A percentile compares a stretch with the other conserved stretches of the same genome.
Conservation (phyloP, 768 basidiomycete genomes). For the Tephrocybe sp. region DNA sequence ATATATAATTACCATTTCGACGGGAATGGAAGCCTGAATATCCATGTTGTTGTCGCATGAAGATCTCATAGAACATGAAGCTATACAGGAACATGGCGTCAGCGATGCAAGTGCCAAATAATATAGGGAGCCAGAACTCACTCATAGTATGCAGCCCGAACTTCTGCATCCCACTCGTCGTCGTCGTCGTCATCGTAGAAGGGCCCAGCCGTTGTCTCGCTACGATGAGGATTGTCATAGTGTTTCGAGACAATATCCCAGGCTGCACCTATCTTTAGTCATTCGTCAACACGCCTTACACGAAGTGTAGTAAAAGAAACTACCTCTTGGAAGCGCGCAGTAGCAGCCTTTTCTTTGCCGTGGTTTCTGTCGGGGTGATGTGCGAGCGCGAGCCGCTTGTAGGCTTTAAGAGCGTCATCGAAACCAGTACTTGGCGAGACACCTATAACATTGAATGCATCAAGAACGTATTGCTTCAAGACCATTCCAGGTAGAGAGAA, state of each 20-base stretch:
- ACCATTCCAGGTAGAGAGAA: slow-evolving; percentile 14
- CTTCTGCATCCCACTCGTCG: slow-evolving; percentile 24
- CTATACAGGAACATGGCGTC: slow-evolving; percentile 16
- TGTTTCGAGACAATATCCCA: slow-evolving; percentile 34
- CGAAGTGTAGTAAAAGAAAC: slow-evolving; percentile 6
- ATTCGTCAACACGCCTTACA: slow-evolving; percentile 14
- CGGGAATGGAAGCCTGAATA: slow-evolving; percentile 20
- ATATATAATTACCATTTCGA: slow-evolving; percentile 25
- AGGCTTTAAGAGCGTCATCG: slow-evolving; percentile 25
- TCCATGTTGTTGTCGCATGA: slow-evolving; percentile 18
- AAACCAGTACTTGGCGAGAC: slow-evolving; percentile 23
- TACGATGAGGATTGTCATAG: slow-evolving; percentile 32
- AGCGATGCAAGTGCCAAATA: background rate
- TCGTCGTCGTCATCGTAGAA: background rate
- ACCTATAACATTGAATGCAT: slow-evolving; percentile 27
- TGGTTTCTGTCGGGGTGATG: slow-evolving; percentile 35
- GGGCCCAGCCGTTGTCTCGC: slow-evolving; percentile 15
- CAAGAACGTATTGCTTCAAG: slow-evolving; percentile 24
- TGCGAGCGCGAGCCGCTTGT: slow-evolving; percentile 28
- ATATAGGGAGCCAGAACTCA: slow-evolving; percentile 7
- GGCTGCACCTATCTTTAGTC: slow-evolving; percentile 31
- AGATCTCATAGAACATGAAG: slow-evolving; percentile 33
- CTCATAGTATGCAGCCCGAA: slow-evolving; percentile 30
- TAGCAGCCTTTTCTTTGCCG: slow-evolving; percentile 26
- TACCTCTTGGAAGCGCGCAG: slow-evolving; percentile 34